A percentile compares a stretch with the other conserved stretches of the same genome.
phyloP scores from a whole-genome alignment of 345 rosid species.

The Carallia brachiata region DNA sequence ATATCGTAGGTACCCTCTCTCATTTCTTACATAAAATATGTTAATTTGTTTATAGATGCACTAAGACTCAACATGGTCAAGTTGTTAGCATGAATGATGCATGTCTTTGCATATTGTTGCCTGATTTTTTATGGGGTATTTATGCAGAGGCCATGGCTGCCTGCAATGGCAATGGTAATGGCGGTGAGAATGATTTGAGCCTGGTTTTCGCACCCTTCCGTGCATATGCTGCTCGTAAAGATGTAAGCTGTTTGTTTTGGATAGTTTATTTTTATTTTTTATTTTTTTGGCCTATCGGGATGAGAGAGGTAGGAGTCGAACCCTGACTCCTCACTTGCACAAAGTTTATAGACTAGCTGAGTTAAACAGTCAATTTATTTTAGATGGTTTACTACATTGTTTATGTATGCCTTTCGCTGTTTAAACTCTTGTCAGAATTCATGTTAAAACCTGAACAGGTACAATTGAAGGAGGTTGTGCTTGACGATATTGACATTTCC shows the following conservation, averaged over 20 bases:
- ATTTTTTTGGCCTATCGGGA: no score
- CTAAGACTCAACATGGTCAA: no score
- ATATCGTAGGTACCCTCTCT: conserved; percentile 65
- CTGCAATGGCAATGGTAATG: conserved; percentile 9
- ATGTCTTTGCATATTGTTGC: no score
- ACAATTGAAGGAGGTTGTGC: conserved; percentile 50
- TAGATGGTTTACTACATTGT: not conserved
- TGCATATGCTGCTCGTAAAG: conserved; percentile 81
- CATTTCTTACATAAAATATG: conserved; percentile 6
- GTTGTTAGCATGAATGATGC: no score
- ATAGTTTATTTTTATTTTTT: no score
- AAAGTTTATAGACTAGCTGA: no score
- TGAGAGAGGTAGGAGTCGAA: no score
- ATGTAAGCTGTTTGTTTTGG: conserved; percentile 39
- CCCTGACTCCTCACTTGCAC: no score
- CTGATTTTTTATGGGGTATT: not conserved
- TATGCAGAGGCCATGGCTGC: conserved; percentile 17
- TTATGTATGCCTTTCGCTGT: no score
- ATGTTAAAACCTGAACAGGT: conserved; percentile 36
- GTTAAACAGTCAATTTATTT: no score
- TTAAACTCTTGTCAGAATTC: not conserved
- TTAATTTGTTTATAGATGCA: no score
- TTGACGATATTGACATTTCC: conserved; percentile 59
- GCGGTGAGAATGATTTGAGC: conserved; percentile 35
- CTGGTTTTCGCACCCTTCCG: conserved; percentile 63